These are phyloP conservation scores for Pseudogymnoascus sp. DNA, from an alignment of 2,329 filamentous ascomycete species.

Conservation along the genomic window DNA sequence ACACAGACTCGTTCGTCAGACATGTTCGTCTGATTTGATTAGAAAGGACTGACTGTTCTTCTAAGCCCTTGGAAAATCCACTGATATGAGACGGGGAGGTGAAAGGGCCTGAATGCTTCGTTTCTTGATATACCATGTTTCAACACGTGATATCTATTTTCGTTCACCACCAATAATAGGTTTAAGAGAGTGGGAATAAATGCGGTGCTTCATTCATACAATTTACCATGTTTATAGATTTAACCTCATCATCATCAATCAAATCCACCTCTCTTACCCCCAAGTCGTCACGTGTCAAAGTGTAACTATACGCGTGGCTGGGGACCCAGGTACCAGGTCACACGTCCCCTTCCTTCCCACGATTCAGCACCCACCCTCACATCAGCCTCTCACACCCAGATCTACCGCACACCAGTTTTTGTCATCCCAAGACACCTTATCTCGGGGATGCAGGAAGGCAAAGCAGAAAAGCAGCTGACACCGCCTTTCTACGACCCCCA, in stretches of 20 bases:
- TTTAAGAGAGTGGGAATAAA: too few relatives aligned
- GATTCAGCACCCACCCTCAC: neutral
- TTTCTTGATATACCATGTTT: neutral
- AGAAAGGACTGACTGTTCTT: neutral
- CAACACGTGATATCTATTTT: neutral
- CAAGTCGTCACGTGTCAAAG: neutral
- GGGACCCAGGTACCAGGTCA: neutral
- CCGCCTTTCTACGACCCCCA: neutral
- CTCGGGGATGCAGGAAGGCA: neutral
- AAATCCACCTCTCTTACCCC: neutral
- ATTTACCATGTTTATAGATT: neutral
- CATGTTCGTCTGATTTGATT: constrained; percentile 2
- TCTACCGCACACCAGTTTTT: neutral
- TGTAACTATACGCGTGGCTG: neutral
- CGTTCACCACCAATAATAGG: neutral
- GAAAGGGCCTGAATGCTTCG: neutral
- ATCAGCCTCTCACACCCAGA: neutral
- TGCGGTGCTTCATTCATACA: neutral
- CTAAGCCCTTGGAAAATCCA: neutral
- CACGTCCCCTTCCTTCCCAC: neutral
- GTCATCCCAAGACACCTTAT: neutral
- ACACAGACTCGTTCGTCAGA: neutral
- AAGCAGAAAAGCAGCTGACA: neutral
- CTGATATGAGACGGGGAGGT: neutral
- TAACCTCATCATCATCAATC: neutral